Base-by-base conservation (phyloP, 805 yeast species). In the Ogataea trehalophila region DNA sequence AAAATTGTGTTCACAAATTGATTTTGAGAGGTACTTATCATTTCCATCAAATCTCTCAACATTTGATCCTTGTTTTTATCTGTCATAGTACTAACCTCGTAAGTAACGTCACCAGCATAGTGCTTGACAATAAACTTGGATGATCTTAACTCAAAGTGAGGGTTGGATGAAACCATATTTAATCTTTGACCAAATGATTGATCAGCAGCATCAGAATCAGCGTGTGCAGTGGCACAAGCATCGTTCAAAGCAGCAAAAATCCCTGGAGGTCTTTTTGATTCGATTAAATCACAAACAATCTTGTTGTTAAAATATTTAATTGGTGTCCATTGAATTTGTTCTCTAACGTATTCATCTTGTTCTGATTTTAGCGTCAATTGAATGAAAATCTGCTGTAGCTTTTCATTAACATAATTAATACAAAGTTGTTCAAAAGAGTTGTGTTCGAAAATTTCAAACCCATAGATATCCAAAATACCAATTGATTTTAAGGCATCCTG, bases 91-190 rank as follows among this genome's bases (percentile, higher is more conserved):
- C 75, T 71, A 45, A 91, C 83, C 53, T 91, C 96, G 63, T 94
- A 94, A 13, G 90, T 86, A 42, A 94, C 99, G 70, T 94, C 99
- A 63, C 99, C 99, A 20, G 99, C 99, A 71, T 94, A 94, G 69
- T 94, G 99, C 70, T 88, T 91, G 61, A 94, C 81, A 46, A 94
- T 72, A 57, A 94, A 94, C 66, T 94, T 92, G 33, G 83, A 79
- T 53, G 87, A 83, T 62, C 99, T 82, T 58, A 87, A 78, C 59
- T 91, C 97, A 63, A 94, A 90, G 66, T 94, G 95, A 22, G 87
- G 85, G 66, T 90, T 91, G 20, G 77, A 68, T 6, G 90, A 73
- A 49, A 94, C 87, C 81, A 87, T 76, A 56, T 89, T 87, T 60
- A 94, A 75, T 68, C 97, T 79, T 73, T 89, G 96, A 16, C 94